phyloP scores from a whole-genome alignment of 179 eudicot genomes.

The Dionaea muscipula region DNA sequence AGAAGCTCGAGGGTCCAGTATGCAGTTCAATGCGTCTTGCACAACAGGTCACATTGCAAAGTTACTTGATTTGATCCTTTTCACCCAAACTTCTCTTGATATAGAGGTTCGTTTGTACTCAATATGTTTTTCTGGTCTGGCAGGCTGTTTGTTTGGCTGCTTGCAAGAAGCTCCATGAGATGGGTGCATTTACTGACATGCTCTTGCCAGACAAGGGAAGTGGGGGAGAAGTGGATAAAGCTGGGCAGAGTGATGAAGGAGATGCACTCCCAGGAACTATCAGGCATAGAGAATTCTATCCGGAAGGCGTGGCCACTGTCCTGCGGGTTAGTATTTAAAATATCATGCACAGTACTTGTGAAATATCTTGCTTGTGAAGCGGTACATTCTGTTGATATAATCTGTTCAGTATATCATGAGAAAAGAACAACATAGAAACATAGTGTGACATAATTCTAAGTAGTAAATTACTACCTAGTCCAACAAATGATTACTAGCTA shows the following conservation, averaged over 20 bases:
- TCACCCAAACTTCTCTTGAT: background rate
- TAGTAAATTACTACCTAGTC: too few relatives aligned
- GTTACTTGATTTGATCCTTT: background rate
- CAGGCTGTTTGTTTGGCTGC: slow-evolving; percentile 99
- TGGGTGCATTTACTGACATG: slow-evolving; percentile 99
- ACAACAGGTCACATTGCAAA: slow-evolving; percentile 51
- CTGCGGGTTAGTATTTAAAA: slow-evolving; percentile 67
- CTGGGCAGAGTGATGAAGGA: slow-evolving; percentile 70
- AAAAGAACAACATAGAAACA: too few relatives aligned
- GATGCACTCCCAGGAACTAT: slow-evolving; percentile 92
- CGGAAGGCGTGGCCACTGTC: slow-evolving; percentile 83
- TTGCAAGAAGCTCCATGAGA: slow-evolving; percentile 98
- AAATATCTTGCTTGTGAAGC: too few relatives aligned
- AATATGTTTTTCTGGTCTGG: slow-evolving; percentile 3
- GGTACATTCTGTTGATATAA: too few relatives aligned
- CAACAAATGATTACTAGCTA: too few relatives aligned
- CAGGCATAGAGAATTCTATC: slow-evolving; percentile 91
- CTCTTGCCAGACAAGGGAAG: slow-evolving; percentile 98
- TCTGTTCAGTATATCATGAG: too few relatives aligned
- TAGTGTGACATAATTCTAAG: too few relatives aligned
- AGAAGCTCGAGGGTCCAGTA: slow-evolving; percentile 81
- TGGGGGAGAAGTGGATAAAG: slow-evolving; percentile 56
- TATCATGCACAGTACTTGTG: too few relatives aligned
- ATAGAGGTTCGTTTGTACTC: background rate
- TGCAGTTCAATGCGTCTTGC: slow-evolving; percentile 93